Evolutionary conservation across 805 yeast species (phyloP).

Genomic region (Candida boleticola): DNA sequence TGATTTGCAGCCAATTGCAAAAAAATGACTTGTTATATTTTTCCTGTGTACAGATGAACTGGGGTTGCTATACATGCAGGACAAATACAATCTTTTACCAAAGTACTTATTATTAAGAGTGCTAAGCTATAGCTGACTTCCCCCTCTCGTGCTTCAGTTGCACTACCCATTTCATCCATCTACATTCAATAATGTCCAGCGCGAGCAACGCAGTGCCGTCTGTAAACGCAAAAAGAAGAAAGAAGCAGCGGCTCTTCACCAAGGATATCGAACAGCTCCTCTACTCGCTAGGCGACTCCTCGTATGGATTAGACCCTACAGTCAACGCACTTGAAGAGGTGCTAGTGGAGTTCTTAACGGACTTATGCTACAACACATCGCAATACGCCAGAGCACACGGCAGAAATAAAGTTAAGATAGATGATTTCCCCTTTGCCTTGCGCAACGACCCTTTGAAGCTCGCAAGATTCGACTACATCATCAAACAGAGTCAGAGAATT

Average conservation of each 20-base stretch:
- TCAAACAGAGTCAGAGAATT: conserved; percentile 36
- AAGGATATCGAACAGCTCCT: conserved; percentile 42
- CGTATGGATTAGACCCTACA: conserved; percentile 37
- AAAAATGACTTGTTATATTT: too few species aligned
- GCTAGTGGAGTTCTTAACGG: conserved; percentile 34
- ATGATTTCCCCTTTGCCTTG: conserved; percentile 41
- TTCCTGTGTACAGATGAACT: too few species aligned
- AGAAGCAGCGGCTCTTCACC: conserved; percentile 36
- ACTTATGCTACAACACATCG: conserved; percentile 31
- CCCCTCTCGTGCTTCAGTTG: too few species aligned
- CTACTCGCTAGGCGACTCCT: conserved; percentile 42
- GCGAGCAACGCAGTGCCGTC: background rate
- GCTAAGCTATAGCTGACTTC: too few species aligned
- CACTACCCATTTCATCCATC: too few species aligned
- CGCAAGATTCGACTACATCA: conserved; percentile 39
- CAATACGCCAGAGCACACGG: conserved; percentile 37
- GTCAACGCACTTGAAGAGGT: conserved; percentile 39
- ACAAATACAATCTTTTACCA: too few species aligned
- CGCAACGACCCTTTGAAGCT: conserved; percentile 42
- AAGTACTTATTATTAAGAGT: too few species aligned
- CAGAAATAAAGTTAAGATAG: conserved; percentile 37
- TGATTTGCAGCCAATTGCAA: too few species aligned
- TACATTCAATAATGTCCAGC: too few species aligned
- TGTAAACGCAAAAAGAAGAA: conserved; percentile 17
- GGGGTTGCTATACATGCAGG: too few species aligned